Evolutionary conservation across 208 protist species (phyloP).

Genomic region (Leptomonas pyrrhocoris): DNA sequence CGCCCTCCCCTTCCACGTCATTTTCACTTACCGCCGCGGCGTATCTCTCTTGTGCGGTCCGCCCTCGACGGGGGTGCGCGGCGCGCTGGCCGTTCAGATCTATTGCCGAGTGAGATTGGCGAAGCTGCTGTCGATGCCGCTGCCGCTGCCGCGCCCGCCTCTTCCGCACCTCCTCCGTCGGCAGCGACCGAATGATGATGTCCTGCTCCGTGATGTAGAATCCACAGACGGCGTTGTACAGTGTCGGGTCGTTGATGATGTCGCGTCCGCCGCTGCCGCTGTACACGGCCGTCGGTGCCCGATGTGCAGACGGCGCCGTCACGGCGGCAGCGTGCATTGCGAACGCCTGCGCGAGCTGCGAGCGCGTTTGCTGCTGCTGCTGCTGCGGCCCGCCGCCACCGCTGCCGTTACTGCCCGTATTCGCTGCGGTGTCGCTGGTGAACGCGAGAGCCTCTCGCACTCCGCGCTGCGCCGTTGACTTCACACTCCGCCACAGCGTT

Average conservation of each 20-base stretch:
- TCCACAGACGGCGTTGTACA: constrained; percentile 37
- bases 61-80: not conserved
- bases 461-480: too few species aligned
- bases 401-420: too few species aligned
- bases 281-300: not conserved
- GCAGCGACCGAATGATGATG: constrained; percentile 27
- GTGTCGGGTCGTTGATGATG: constrained; percentile 21
- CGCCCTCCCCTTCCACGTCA: not conserved
- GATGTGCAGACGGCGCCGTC: not conserved
- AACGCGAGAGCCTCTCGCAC: too few species aligned
- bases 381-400: too few species aligned
- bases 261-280: constrained; percentile 12
- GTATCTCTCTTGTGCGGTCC: not conserved
- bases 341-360: not conserved
- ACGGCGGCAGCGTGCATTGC: not conserved
- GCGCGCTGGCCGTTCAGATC: not conserved
- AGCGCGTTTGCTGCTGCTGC: not conserved
- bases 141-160: constrained; percentile 1
- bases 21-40: not conserved
- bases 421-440: too few species aligned
- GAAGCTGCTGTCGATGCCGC: constrained; percentile 6
- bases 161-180: constrained; percentile 21
- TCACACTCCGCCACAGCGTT: constrained; percentile 9
- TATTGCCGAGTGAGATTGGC: not conserved
- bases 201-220: constrained; percentile 46